A percentile compares a stretch with the other conserved stretches of the same genome.
Conservation (phyloP, 164 flowering plant species). For the Vitis labrusca region DNA sequence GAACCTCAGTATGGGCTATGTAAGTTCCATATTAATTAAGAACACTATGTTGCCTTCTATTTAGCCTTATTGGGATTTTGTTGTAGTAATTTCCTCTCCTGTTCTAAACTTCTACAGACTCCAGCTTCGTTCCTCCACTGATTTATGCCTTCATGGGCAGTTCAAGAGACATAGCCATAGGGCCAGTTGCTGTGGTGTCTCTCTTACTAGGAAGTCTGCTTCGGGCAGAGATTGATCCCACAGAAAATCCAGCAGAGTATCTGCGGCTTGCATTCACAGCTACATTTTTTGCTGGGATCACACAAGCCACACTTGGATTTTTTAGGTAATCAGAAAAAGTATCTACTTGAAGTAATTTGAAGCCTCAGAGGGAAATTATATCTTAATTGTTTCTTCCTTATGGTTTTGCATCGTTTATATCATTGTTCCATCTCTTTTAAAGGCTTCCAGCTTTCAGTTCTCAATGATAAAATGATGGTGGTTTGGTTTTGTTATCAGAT, state of each 20-base stretch:
- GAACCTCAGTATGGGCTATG: constrained; percentile 67
- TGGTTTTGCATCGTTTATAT: neutral
- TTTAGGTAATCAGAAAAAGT: constrained; percentile 47
- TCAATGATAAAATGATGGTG: neutral
- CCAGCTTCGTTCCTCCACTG: constrained; percentile 96
- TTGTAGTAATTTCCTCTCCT: constrained; percentile 3
- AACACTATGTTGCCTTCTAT: neutral
- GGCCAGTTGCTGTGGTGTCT: constrained; percentile 96
- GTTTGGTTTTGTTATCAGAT: constrained; percentile 33
- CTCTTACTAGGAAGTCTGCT: constrained; percentile 79
- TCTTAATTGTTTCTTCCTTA: neutral
- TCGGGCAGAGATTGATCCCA: constrained; percentile 63
- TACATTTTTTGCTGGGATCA: constrained; percentile 90
- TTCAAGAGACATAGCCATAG: constrained; percentile 95
- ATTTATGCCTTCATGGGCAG: constrained; percentile 96
- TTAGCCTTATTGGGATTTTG: neutral
- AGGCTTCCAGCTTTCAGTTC: no score
- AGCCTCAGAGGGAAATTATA: neutral
- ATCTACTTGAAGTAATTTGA: neutral
- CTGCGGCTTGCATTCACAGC: constrained; percentile 88
- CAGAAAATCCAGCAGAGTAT: constrained; percentile 43
- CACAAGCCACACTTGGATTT: constrained; percentile 82
- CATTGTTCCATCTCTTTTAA: no score
- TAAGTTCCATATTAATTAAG: constrained; percentile 30
- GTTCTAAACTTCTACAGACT: constrained; percentile 43